Percentiles rank a stretch among this genome's conserved stretches.
These are phyloP conservation scores for Schizochytrium sp. DNA, from an alignment of 108 stramenopile genomes.

Conservation along the genomic window DNA sequence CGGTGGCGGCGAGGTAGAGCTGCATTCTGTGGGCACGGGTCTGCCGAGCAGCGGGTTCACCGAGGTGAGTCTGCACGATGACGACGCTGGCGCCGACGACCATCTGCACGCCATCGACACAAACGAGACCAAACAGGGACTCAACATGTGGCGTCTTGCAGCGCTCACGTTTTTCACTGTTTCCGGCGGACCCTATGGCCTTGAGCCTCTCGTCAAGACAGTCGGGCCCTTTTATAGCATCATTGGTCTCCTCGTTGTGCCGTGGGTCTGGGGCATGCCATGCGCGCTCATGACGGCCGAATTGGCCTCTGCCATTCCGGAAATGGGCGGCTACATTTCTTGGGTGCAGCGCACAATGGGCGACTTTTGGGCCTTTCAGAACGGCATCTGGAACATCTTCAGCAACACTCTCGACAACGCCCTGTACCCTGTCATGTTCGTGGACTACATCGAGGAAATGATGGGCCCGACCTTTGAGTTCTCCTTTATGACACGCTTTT, in stretches of 20 bases:
- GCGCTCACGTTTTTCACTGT: neutral
- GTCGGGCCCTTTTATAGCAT: neutral
- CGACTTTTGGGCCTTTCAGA: constrained; percentile 10
- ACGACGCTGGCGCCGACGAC: neutral
- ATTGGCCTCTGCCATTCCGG: neutral
- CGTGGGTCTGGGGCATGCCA: neutral
- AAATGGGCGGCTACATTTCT: neutral
- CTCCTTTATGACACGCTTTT: neutral
- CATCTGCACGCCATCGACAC: neutral
- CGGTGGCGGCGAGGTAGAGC: neutral
- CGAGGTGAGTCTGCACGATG: neutral
- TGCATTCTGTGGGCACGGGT: neutral
- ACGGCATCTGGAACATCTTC: constrained; percentile 11
- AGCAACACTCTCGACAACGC: neutral
- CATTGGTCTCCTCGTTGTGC: neutral
- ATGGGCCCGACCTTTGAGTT: neutral
- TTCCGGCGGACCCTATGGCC: constrained; percentile 5
- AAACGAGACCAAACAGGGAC: neutral
- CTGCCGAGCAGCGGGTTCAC: neutral
- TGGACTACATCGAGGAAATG: constrained; percentile 3
- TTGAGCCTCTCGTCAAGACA: neutral
- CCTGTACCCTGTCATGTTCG: neutral
- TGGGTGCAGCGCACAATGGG: neutral
- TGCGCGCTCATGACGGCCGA: constrained; percentile 3
- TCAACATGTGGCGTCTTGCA: neutral